phyloP scores from a whole-genome alignment of 177 flowering plant genomes.

The Tripterygium wilfordii region DNA sequence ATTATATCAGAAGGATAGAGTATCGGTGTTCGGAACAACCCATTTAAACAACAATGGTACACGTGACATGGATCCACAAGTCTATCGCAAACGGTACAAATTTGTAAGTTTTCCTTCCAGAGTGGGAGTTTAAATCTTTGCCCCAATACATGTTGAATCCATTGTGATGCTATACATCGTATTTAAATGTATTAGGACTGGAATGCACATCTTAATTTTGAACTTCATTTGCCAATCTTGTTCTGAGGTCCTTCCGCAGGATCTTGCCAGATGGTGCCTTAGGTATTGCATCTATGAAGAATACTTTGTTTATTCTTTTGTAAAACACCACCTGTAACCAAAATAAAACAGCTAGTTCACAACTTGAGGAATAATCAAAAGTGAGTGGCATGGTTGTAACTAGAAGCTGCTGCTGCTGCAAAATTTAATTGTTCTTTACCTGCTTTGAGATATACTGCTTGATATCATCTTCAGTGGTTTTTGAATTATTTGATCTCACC shows the following conservation, averaged over 20 bases:
- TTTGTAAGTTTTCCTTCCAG: too few relatives aligned
- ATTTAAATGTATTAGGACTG: too few relatives aligned
- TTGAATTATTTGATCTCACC: slow-evolving; percentile 20
- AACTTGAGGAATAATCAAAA: background rate
- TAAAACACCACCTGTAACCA: slow-evolving; percentile 50
- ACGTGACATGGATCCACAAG: too few relatives aligned
- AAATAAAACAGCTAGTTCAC: background rate
- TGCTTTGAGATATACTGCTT: slow-evolving; percentile 25
- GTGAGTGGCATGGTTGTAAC: background rate
- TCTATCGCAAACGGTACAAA: too few relatives aligned
- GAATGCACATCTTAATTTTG: too few relatives aligned
- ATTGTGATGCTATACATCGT: too few relatives aligned
- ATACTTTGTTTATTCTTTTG: slow-evolving; percentile 41
- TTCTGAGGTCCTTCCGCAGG: slow-evolving; percentile 45
- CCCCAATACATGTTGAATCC: too few relatives aligned
- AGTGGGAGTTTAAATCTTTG: too few relatives aligned
- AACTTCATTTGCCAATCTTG: slow-evolving; percentile 29
- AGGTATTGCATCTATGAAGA: slow-evolving; percentile 45
- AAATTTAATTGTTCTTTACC: slow-evolving; percentile 12
- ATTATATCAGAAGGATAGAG: too few relatives aligned
- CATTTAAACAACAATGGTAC: too few relatives aligned
- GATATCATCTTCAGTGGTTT: slow-evolving; percentile 26
- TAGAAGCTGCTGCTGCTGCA: background rate
- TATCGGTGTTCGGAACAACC: too few relatives aligned
- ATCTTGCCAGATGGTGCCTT: slow-evolving; percentile 65